Conservation (phyloP, 1,284 basidiomycete genomes). For the Apiotrichum porosum region DNA sequence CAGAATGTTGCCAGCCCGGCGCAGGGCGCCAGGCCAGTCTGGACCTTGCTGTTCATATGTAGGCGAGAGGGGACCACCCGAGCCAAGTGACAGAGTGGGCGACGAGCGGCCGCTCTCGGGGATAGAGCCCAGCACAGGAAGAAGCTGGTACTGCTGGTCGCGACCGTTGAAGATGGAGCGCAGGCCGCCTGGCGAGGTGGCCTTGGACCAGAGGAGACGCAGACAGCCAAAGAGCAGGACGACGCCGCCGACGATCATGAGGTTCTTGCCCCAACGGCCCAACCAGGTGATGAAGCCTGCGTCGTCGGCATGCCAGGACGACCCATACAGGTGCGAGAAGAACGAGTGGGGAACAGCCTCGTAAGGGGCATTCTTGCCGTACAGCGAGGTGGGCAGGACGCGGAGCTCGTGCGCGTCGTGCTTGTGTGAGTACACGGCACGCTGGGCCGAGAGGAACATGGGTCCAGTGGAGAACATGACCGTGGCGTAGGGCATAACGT, state of each 20-base stretch:
- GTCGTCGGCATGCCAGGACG: conserved; percentile 93
- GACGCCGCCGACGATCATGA: conserved; percentile 75
- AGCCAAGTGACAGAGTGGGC: conserved; percentile 2
- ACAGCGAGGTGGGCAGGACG: conserved; percentile 85
- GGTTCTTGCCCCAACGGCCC: conserved; percentile 72
- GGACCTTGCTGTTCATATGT: conserved; percentile 12
- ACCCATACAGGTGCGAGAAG: conserved; percentile 94
- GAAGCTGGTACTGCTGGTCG: conserved; percentile 14
- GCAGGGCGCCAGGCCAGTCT: conserved; percentile 27
- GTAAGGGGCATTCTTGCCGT: conserved; percentile 89
- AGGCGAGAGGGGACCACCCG: conserved; percentile 8
- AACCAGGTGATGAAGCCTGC: conserved; percentile 89
- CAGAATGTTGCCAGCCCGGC: conserved; percentile 39
- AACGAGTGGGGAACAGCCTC: conserved; percentile 84
- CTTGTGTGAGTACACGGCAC: conserved; percentile 71
- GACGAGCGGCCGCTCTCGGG: conserved; percentile 5
- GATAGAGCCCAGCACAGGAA: conserved; percentile 5
- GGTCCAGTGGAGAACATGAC: conserved; percentile 99
- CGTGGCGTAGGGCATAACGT: conserved; percentile 93
- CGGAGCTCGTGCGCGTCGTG: conserved; percentile 67
- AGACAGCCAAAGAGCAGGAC: conserved; percentile 66
- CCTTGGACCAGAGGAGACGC: conserved; percentile 54
- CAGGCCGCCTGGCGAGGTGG: conserved; percentile 8
- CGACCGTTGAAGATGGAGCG: conserved; percentile 10
- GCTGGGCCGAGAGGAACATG: conserved; percentile 86